phyloP scores from a whole-genome alignment of 257 asterid species.

The Dorcoceras hygrometricum region DNA sequence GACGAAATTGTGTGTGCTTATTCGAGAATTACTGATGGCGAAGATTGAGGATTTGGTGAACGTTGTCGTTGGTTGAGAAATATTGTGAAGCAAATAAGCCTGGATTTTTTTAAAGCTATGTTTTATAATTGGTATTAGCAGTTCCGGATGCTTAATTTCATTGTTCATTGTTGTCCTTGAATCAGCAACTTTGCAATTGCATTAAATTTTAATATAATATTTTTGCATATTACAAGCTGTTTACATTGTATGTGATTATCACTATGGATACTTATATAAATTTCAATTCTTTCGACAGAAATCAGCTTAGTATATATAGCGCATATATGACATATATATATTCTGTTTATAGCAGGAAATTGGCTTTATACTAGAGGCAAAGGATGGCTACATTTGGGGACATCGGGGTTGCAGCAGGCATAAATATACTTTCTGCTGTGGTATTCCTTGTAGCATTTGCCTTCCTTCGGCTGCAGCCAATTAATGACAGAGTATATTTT shows the following conservation, averaged over 20 bases:
- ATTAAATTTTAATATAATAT: background rate
- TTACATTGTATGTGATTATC: background rate
- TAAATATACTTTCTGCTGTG: constrained; percentile 72
- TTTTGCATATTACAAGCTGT: background rate
- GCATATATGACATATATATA: background rate
- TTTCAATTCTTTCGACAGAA: constrained; percentile 20
- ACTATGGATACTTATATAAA: constrained; percentile 17
- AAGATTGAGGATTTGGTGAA: too few relatives aligned
- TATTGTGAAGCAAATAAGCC: background rate
- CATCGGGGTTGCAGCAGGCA: constrained; percentile 74
- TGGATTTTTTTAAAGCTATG: background rate
- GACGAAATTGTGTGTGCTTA: background rate
- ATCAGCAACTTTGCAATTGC: background rate
- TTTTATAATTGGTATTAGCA: background rate
- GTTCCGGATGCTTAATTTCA: background rate
- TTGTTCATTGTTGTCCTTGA: background rate
- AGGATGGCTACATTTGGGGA: constrained; percentile 73
- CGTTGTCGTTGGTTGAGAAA: background rate
- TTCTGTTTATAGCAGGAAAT: constrained; percentile 31
- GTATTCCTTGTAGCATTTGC: constrained; percentile 84
- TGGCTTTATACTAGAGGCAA: constrained; percentile 31
- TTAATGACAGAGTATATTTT: constrained; percentile 88
- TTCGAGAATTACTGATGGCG: background rate
- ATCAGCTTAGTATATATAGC: background rate
- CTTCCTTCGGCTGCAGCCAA: constrained; percentile 81